These are phyloP conservation scores for Anisodus acutangulus DNA, from an alignment of 257 asterid species.

Conservation along the genomic window DNA sequence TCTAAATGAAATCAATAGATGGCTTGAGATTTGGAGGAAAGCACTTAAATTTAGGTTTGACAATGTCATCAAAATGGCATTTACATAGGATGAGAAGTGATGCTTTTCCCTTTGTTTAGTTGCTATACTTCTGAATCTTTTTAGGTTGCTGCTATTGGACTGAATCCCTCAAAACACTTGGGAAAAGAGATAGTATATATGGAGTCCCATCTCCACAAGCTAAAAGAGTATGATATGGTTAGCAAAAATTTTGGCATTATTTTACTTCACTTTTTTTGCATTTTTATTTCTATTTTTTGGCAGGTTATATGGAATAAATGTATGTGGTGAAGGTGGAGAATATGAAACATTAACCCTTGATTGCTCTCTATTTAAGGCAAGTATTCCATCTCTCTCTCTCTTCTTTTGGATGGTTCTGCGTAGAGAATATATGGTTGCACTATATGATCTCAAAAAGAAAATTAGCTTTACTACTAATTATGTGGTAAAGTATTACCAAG, in stretches of 20 bases:
- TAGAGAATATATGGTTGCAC: background rate
- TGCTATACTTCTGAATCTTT: slow-evolving; percentile 31
- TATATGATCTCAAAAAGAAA: slow-evolving; percentile 3
- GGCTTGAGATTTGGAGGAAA: background rate
- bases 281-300: slow-evolving; percentile 30
- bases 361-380: slow-evolving; percentile 90
- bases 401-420: background rate
- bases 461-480: background rate
- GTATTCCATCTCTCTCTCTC: slow-evolving; percentile 36
- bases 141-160: slow-evolving; percentile 97
- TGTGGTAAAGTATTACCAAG: background rate
- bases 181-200: slow-evolving; percentile 74
- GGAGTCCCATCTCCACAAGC: slow-evolving; percentile 82
- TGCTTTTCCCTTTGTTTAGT: background rate
- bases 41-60: background rate
- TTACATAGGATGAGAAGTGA: slow-evolving; percentile 4
- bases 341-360: slow-evolving; percentile 96
- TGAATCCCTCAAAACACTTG: slow-evolving; percentile 87
- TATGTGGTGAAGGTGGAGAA: slow-evolving; percentile 99
- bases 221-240: slow-evolving; percentile 71
- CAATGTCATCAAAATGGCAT: background rate
- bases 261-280: slow-evolving; percentile 31
- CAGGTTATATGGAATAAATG: slow-evolving; percentile 92
- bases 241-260: slow-evolving; percentile 19
- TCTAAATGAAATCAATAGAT: background rate